These are phyloP conservation scores for Sporisorium reilianum DNA, from an alignment of 1,284 basidiomycete genomes.

Conservation along the genomic window DNA sequence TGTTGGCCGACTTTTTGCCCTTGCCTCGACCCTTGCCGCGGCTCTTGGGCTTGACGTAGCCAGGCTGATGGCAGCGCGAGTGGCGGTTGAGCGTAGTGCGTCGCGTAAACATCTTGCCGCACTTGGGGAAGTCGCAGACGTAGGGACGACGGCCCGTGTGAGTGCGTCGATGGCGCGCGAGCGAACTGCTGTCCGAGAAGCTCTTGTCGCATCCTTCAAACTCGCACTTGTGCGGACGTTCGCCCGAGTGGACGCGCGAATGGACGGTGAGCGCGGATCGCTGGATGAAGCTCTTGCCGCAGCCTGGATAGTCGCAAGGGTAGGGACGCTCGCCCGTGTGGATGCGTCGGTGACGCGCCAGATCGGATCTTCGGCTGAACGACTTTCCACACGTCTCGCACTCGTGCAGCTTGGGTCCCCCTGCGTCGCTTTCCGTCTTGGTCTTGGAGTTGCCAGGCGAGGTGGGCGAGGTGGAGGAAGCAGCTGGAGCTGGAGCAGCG, in stretches of 20 bases:
- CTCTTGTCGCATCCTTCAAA: conserved; percentile 75
- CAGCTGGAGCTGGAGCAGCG: conserved; percentile 16
- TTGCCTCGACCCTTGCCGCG: conserved; percentile 51
- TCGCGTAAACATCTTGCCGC: conserved; percentile 68
- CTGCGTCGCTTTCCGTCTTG: conserved; percentile 65
- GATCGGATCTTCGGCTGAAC: conserved; percentile 66
- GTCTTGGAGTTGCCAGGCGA: conserved; percentile 33
- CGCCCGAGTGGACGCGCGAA: conserved; percentile 85
- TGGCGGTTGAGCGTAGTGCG: conserved; percentile 69
- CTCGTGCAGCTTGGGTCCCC: conserved; percentile 67
- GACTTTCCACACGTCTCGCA: conserved; percentile 67
- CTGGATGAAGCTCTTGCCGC: conserved; percentile 68
- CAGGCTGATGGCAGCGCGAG: conserved; percentile 62
- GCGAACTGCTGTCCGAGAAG: conserved; percentile 74
- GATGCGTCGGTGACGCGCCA: conserved; percentile 78
- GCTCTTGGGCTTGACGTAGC: conserved; percentile 58
- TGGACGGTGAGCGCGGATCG: conserved; percentile 81
- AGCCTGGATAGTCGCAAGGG: conserved; percentile 72
- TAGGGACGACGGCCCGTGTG: conserved; percentile 73
- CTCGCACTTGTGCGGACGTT: conserved; percentile 84
- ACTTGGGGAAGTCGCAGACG: conserved; percentile 66
- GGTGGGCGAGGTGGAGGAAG: conserved; percentile 34
- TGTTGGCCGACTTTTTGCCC: conserved; percentile 47
- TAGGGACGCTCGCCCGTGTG: conserved; percentile 90
- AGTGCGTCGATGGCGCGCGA: conserved; percentile 78